These are phyloP conservation scores for Kwoniella pini DNA, from an alignment of 768 basidiomycete genomes.

Conservation along the genomic window DNA sequence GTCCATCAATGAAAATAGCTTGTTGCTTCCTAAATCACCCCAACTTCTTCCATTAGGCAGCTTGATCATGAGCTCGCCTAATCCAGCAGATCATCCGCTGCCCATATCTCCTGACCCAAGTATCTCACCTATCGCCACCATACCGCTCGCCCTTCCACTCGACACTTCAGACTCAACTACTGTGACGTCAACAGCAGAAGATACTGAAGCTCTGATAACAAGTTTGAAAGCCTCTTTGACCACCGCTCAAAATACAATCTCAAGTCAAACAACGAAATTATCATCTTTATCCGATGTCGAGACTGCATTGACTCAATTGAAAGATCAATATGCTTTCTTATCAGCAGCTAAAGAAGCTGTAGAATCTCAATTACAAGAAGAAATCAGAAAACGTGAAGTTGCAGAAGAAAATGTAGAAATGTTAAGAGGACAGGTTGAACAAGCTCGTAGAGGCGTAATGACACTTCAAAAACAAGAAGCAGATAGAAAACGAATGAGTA, in stretches of 20 bases:
- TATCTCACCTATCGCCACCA: not conserved
- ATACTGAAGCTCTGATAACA: slow-evolving; percentile 19
- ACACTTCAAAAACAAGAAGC: slow-evolving; percentile 50
- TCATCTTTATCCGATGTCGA: slow-evolving; percentile 31
- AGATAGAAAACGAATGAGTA: slow-evolving; percentile 37
- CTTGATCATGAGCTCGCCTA: slow-evolving; percentile 6
- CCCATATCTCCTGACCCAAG: slow-evolving; percentile 15
- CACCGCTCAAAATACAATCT: slow-evolving; percentile 33
- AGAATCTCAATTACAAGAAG: slow-evolving; percentile 43
- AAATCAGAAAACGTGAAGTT: slow-evolving; percentile 41
- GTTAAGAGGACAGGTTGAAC: slow-evolving; percentile 48
- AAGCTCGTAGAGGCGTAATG: slow-evolving; percentile 48
- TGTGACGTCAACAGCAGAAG: not conserved
- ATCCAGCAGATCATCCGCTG: slow-evolving; percentile 19
- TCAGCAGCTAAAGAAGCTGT: slow-evolving; percentile 51
- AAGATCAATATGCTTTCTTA: slow-evolving; percentile 42
- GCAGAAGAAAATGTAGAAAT: slow-evolving; percentile 51
- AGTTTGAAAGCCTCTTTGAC: slow-evolving; percentile 32
- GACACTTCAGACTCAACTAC: not conserved
- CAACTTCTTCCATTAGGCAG: not conserved
- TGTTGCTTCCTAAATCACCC: not conserved
- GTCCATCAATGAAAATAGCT: not conserved
- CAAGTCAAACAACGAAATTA: slow-evolving; percentile 32
- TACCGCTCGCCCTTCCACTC: slow-evolving; percentile 9
- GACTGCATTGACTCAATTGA: slow-evolving; percentile 30